phyloP scores from a whole-genome alignment of 441 rosid genomes.

The Adansonia grandidieri region DNA sequence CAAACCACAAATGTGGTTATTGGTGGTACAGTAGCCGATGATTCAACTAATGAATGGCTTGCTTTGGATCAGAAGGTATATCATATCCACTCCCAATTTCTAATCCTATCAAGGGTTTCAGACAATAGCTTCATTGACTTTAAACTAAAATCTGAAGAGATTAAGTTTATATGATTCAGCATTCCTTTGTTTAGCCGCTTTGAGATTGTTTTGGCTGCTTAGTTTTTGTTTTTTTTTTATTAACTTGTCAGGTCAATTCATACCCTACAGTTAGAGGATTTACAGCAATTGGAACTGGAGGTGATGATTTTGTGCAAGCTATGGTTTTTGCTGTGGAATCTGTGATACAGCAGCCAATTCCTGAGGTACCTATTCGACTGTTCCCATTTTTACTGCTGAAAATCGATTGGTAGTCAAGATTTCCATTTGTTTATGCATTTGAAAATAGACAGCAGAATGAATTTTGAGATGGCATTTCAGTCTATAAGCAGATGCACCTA shows the following conservation, averaged over 20 bases:
- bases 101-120: background rate
- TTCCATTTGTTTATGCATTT: background rate
- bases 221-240: background rate
- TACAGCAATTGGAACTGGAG: conserved; percentile 96
- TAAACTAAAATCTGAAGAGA: background rate
- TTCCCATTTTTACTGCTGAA: background rate
- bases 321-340: conserved; percentile 98
- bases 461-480: background rate
- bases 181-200: background rate
- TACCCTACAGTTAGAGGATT: conserved; percentile 95
- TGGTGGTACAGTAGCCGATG: conserved; percentile 92
- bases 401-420: background rate
- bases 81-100: background rate
- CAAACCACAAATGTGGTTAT: conserved; percentile 90
- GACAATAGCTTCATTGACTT: background rate
- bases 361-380: conserved; percentile 52
- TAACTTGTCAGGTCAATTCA: conserved; percentile 64
- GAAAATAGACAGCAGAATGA: background rate
- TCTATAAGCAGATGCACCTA: background rate
- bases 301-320: conserved; percentile 94
- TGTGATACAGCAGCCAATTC: conserved; percentile 79
- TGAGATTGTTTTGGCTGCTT: conserved; percentile 7
- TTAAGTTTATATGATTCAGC: background rate
- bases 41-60: conserved; percentile 87
- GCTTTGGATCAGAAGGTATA: conserved; percentile 90